Base-by-base conservation (phyloP, 768 basidiomycete species). In the Termitomyces sp. region DNA sequence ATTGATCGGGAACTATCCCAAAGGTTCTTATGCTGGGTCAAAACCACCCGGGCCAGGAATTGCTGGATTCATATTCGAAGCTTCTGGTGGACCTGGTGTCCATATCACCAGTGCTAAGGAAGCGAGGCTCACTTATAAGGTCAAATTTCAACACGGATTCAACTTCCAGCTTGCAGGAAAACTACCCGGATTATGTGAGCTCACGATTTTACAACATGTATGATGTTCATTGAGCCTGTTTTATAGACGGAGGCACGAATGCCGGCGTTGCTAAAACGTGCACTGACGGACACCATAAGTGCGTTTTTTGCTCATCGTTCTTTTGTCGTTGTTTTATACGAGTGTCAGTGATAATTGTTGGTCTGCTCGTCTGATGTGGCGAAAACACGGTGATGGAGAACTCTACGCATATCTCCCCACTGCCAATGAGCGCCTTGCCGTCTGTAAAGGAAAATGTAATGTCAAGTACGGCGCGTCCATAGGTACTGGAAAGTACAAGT, bases 391-490 rank as follows among this genome's bases (percentile, higher is more conserved):
- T 41, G 65, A 64, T 21, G 85, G 83, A 43, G 86, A 88, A 71
- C 63, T 87, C 30, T 88, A 88, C 74, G 80, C 81, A 43, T 88
- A 89, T 67, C 75, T 85, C n/a, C 86, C 85, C 12, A 72, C 74
- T 34, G 66, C 62, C 21, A 68, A 68, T 44, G 41, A 67, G 12
- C 61, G 63, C 37, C 74, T 74, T 62, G 40, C 61, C 5, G 73
- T 72, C 15, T 82, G 84, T 71, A 64, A 78, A 62, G 69, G 62
- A 19, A 61, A 74, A 66, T 50, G 48, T 26, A 37, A 50, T 38
- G 67, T 79, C 32, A 66, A 65, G n/a, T 83, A 77, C 59, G 78
- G 78, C 40, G 68, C 72, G 8, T 76, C 75, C 40, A 69, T 84
- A 60, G 77, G 75, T 17, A 74, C 79, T 35, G 82, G 82, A 9